Conservation (phyloP, 1,284 basidiomycete genomes). For the Gymnopus androsaceus region DNA sequence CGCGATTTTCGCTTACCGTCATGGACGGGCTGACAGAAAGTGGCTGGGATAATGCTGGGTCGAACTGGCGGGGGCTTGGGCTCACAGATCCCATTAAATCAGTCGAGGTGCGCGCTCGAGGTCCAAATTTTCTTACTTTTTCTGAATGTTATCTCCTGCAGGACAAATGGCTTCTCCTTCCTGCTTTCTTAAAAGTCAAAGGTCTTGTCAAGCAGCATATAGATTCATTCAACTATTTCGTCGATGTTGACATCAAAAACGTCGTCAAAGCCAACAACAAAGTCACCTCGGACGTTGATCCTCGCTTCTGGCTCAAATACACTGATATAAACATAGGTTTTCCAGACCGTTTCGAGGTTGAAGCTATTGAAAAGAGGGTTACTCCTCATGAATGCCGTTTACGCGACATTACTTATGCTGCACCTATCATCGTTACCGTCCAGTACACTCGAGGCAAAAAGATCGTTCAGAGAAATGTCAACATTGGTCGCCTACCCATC, state of each 20-base stretch:
- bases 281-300: constrained; percentile 95
- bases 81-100: constrained; percentile 79
- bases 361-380: constrained; percentile 80
- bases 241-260: constrained; percentile 95
- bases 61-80: constrained; percentile 71
- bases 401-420: constrained; percentile 94
- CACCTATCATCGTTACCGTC: constrained; percentile 92
- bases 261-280: constrained; percentile 94
- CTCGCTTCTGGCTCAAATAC: constrained; percentile 96
- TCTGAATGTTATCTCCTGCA: constrained; percentile 32
- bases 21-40: constrained; percentile 35
- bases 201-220: constrained; percentile 99
- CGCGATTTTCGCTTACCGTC: neutral
- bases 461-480: constrained; percentile 85
- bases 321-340: constrained; percentile 92
- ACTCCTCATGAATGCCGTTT: constrained; percentile 98
- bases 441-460: constrained; percentile 94
- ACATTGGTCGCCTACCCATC: constrained; percentile 92
- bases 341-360: constrained; percentile 86
- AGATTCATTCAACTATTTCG: constrained; percentile 99
- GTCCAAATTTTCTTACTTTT: neutral
- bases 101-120: constrained; percentile 61
- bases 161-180: constrained; percentile 97
- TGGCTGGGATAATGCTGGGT: constrained; percentile 63
- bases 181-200: constrained; percentile 94